Evolutionary conservation across 2,329 filamentous ascomycete genomes (phyloP), one percentile per base, ranked within the genome.

Genomic region (Zymoseptoria pseudotritici): DNA sequence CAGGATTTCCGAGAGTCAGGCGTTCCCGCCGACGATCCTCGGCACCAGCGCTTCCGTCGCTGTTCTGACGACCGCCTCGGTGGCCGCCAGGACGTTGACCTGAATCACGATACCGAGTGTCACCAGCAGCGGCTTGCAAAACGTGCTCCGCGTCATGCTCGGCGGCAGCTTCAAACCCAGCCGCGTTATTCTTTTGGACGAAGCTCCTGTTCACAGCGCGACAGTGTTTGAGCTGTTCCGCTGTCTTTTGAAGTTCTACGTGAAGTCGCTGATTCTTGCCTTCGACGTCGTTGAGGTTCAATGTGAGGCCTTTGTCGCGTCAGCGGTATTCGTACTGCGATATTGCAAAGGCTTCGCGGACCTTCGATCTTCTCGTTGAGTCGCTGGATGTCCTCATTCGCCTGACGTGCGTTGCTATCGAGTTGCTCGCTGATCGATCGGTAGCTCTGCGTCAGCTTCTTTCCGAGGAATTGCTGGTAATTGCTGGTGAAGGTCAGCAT

Each of bases 391-490:
- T 93, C 85, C 0, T 83, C 73, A 68, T 93, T 91, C 7, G 90
- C 89, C 62, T 93, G 86, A 63, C 86, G 83, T 53, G 91, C 82
- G 1, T 89, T 78, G 66, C 87, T 88, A 66, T 94, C 88, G 70
- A 91, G 81, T 51, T 89, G 83, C 11, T 80, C 75, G 65, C 80
- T 88, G 17, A 94, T 75, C 2, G 73, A 78, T 1, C 80, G 76
- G 70, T 89, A 91, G 71, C 89, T 92, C 10, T 91, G 88, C 0
- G 83, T 85, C 62, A 95, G 75, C 9, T 82, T 86, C 68, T 86
- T 91, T 51, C 84, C 85, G 1, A 90, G 76, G 66, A 88, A 86
- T 66, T 91, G 86, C 70, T 96, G 89, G 68, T 92, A 96, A 56
- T 87, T 82, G 60, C 87, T 90, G 58, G 61, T 24, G 31, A 51